These are phyloP conservation scores for Alternaria triticina DNA, from an alignment of 2,329 filamentous ascomycete species.

Conservation along the genomic window DNA sequence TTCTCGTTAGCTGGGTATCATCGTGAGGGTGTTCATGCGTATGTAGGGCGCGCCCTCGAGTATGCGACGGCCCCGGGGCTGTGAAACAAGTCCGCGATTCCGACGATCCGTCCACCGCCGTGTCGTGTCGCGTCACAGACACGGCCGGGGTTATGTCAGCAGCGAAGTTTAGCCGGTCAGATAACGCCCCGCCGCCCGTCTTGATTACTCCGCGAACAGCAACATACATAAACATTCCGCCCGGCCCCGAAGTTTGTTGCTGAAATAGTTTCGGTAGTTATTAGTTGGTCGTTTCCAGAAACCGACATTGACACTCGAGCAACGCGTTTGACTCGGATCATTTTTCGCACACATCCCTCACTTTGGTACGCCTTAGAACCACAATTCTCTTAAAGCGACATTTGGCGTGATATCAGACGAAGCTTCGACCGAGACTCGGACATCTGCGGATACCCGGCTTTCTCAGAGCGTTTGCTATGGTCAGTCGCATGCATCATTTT, in stretches of 20 bases:
- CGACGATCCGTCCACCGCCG: neutral
- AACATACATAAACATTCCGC: neutral
- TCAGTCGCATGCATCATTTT: neutral
- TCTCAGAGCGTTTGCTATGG: neutral
- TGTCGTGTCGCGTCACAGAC: neutral
- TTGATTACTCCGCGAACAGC: neutral
- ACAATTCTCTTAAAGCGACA: neutral
- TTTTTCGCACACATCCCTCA: neutral
- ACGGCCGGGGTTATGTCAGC: slow-evolving; percentile 1
- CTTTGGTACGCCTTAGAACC: neutral
- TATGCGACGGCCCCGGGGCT: neutral
- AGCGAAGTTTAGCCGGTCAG: slow-evolving; percentile 1
- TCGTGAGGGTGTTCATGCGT: neutral
- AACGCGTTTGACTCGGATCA: neutral
- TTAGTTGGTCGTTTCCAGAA: neutral
- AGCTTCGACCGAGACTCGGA: neutral
- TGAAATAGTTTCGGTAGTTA: neutral
- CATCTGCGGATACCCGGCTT: neutral
- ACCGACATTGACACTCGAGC: neutral
- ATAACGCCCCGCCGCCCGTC: neutral
- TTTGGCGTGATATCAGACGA: neutral
- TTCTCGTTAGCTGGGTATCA: neutral
- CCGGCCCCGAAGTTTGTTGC: neutral
- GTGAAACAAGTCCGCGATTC: neutral
- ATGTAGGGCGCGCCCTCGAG: neutral